phyloP scores from a whole-genome alignment of 805 yeast genomes.

The Barnettozyma sucrosica region DNA sequence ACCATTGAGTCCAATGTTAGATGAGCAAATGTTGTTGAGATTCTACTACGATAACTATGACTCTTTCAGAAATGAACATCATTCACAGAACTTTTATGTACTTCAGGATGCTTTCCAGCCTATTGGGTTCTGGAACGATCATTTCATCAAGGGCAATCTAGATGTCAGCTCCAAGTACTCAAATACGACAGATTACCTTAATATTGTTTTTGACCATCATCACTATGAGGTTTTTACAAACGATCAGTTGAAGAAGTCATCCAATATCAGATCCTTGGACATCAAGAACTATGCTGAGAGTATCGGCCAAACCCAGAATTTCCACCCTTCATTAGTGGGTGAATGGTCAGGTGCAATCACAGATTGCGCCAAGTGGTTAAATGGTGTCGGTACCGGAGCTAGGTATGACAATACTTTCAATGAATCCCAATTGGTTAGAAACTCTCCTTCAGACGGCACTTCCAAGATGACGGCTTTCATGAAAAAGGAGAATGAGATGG shows the following conservation, averaged over 20 bases:
- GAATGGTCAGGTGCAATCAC: slow-evolving; percentile 93
- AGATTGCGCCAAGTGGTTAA: slow-evolving; percentile 85
- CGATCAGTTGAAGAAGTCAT: slow-evolving; percentile 46
- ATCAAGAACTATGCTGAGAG: slow-evolving; percentile 29
- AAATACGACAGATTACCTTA: slow-evolving; percentile 33
- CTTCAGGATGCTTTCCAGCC: slow-evolving; percentile 63
- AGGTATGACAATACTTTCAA: slow-evolving; percentile 62
- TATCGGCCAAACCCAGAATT: slow-evolving; percentile 28
- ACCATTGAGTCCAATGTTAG: slow-evolving; percentile 53
- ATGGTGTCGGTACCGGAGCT: slow-evolving; percentile 81
- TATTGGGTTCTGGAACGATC: slow-evolving; percentile 49
- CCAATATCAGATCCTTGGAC: slow-evolving; percentile 29
- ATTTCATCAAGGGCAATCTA: slow-evolving; percentile 29
- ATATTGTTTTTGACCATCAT: slow-evolving; percentile 80
- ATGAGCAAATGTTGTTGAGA: slow-evolving; percentile 30
- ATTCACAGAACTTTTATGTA: slow-evolving; percentile 37
- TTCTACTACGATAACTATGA: slow-evolving; percentile 30
- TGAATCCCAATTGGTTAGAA: slow-evolving; percentile 16
- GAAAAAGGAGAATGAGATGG: background rate
- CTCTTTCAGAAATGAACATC: slow-evolving; percentile 20
- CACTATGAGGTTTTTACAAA: slow-evolving; percentile 81
- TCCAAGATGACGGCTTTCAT: background rate
- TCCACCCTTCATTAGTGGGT: slow-evolving; percentile 52
- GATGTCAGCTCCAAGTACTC: slow-evolving; percentile 21
- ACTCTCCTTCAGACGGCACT: slow-evolving; percentile 7